A percentile compares a stretch with the other conserved stretches of the same genome.
These are phyloP conservation scores for Diaporthe ilicicola DNA, from an alignment of 2,329 filamentous ascomycete species.

Conservation along the genomic window DNA sequence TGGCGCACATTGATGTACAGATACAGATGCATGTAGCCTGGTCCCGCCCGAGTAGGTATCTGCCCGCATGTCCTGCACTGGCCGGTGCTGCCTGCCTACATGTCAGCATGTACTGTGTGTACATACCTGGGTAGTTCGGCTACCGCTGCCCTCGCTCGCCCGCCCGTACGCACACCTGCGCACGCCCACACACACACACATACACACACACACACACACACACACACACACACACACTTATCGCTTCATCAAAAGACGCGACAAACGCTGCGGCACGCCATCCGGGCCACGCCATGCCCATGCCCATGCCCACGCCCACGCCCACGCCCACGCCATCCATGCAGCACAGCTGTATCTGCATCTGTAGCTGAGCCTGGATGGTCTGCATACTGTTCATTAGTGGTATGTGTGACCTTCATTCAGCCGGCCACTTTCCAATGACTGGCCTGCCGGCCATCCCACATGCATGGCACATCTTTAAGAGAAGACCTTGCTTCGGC, in stretches of 20 bases:
- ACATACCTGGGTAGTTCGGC: no score
- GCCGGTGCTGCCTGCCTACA: not conserved
- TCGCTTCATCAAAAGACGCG: not conserved
- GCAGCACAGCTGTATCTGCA: not conserved
- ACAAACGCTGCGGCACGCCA: not conserved
- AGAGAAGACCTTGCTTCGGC: not conserved
- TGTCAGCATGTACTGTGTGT: not conserved
- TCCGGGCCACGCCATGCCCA: no score
- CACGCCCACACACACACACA: no score
- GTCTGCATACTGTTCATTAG: not conserved
- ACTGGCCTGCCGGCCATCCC: not conserved
- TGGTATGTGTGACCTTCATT: not conserved
- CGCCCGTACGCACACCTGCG: not conserved
- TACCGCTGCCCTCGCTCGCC: no score
- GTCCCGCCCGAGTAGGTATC: not conserved
- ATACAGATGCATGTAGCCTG: not conserved
- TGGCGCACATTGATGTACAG: no score
- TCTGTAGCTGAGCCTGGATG: not conserved
- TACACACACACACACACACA: not conserved
- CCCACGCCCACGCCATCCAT: not conserved
- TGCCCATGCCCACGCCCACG: not conserved
- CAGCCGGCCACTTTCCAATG: not conserved
- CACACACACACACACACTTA: not conserved
- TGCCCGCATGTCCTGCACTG: not conserved
- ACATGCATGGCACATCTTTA: not conserved